A percentile compares a stretch with the other conserved stretches of the same genome.
Evolutionary conservation across 345 rosid species (phyloP).

Genomic region (Brassica cretica): DNA sequence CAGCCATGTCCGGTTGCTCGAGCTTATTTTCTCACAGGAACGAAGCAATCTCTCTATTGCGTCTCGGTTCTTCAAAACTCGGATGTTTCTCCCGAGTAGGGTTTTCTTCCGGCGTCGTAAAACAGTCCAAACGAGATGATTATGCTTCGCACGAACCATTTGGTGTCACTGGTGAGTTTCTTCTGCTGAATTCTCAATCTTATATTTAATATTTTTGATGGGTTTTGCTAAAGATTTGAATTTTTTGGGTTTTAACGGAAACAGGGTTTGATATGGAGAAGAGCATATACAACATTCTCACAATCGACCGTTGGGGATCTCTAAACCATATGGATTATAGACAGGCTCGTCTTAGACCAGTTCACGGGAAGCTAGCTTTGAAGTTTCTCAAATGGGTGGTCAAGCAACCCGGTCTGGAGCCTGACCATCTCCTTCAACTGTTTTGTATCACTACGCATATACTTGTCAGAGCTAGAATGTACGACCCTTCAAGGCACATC

Average conservation of each 20-base stretch:
- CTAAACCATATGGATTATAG: constrained; percentile 80
- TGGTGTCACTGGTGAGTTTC: constrained; percentile 40
- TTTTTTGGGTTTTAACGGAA: constrained; percentile 2
- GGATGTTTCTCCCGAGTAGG: constrained; percentile 33
- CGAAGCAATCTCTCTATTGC: constrained; percentile 27
- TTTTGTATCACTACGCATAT: constrained; percentile 64
- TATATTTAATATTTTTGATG: constrained; percentile 9
- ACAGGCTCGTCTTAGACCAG: constrained; percentile 64
- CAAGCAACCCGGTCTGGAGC: constrained; percentile 71
- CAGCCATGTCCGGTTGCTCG: constrained; percentile 36
- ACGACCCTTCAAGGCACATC: constrained; percentile 58
- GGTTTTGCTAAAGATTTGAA: constrained; percentile 25
- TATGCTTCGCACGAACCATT: constrained; percentile 8
- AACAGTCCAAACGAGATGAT: constrained; percentile 30
- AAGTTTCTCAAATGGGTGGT: constrained; percentile 74
- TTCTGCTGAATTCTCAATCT: constrained; percentile 9
- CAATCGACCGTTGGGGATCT: constrained; percentile 85
- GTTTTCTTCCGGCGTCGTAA: constrained; percentile 31
- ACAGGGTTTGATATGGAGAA: constrained; percentile 58
- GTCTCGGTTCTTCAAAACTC: constrained; percentile 27
- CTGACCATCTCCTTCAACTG: constrained; percentile 55
- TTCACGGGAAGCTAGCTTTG: constrained; percentile 87
- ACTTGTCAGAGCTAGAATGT: constrained; percentile 85
- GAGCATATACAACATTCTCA: constrained; percentile 71
- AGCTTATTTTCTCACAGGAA: constrained; percentile 35